These are phyloP conservation scores for Podosphaera leucotricha DNA, from an alignment of 2,329 filamentous ascomycete genomes.

Conservation along the genomic window DNA sequence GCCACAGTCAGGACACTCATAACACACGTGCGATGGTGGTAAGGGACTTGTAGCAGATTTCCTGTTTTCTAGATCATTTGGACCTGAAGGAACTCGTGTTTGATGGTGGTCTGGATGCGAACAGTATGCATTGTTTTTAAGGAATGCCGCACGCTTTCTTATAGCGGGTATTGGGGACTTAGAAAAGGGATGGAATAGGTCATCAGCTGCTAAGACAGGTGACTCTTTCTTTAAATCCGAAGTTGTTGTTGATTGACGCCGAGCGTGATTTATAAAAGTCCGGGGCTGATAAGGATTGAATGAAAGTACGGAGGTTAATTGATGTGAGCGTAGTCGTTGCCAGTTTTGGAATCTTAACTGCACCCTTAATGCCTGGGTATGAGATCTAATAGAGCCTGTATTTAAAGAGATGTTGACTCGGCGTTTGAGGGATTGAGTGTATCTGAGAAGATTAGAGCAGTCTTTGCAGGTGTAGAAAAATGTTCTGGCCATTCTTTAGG, in stretches of 20 bases:
- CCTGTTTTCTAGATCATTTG: constrained; percentile 36
- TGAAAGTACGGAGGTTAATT: background rate
- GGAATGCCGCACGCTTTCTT: constrained; percentile 66
- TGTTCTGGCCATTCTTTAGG: background rate
- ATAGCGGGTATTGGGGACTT: constrained; percentile 76
- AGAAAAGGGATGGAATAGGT: constrained; percentile 85
- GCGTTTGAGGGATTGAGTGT: background rate
- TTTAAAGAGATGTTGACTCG: background rate
- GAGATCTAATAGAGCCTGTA: background rate
- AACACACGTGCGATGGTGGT: constrained; percentile 62
- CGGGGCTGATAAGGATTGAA: background rate
- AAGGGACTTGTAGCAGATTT: constrained; percentile 30
- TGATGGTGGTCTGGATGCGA: constrained; percentile 71
- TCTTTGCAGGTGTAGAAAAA: background rate
- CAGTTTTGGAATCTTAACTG: background rate
- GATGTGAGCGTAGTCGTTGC: background rate
- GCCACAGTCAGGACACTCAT: constrained; percentile 91
- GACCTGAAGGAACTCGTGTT: constrained; percentile 42
- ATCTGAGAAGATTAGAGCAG: background rate
- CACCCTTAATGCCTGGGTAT: background rate
- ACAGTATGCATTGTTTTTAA: constrained; percentile 81
- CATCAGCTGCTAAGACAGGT: constrained; percentile 28
- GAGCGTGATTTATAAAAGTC: background rate
- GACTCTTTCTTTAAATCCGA: constrained; percentile 8
- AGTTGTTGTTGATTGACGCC: background rate